Percentiles rank a stretch among this genome's conserved stretches.
phyloP scores from a whole-genome alignment of 495 filamentous ascomycete genomes.

The Trypethelium eluteriae region DNA sequence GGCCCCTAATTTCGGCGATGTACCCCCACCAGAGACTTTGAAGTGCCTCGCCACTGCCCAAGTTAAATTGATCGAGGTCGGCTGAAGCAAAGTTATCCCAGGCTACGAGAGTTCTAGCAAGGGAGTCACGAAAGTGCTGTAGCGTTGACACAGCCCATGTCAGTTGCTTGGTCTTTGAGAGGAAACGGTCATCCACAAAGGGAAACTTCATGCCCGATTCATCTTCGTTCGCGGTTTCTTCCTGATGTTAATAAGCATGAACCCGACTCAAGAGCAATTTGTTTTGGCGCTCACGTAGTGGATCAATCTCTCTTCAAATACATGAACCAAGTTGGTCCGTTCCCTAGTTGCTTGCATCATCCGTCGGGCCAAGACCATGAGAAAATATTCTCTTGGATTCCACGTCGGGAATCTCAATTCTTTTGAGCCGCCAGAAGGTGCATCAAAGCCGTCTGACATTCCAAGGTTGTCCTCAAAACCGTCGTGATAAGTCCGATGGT shows the following conservation, averaged over 20 bases:
- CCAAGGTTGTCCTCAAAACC: not conserved
- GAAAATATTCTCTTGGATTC: constrained; percentile 30
- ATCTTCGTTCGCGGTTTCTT: constrained; percentile 14
- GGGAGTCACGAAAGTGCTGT: constrained; percentile 13
- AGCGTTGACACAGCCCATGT: constrained; percentile 11
- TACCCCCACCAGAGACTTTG: constrained; percentile 14
- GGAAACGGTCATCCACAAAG: constrained; percentile 15
- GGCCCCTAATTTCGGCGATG: constrained; percentile 12
- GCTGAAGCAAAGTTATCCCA: constrained; percentile 17
- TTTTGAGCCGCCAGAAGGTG: constrained; percentile 20
- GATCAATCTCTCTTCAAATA: constrained; percentile 12
- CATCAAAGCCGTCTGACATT: constrained; percentile 12
- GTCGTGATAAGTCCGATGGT: constrained; percentile 14
- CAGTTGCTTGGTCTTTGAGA: constrained; percentile 15
- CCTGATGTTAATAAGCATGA: constrained; percentile 10
- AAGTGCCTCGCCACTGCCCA: constrained; percentile 5
- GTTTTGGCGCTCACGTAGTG: constrained; percentile 15
- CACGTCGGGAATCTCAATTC: constrained; percentile 23
- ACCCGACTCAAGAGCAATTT: not conserved
- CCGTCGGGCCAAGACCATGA: constrained; percentile 22
- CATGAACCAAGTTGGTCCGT: constrained; percentile 13
- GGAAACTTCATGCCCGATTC: not conserved
- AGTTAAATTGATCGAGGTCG: constrained; percentile 13
- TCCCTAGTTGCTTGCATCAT: constrained; percentile 24
- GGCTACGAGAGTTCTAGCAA: constrained; percentile 14